phyloP scores from a whole-genome alignment of 1,139 yeast species.

The Starmera stellimalicola region DNA sequence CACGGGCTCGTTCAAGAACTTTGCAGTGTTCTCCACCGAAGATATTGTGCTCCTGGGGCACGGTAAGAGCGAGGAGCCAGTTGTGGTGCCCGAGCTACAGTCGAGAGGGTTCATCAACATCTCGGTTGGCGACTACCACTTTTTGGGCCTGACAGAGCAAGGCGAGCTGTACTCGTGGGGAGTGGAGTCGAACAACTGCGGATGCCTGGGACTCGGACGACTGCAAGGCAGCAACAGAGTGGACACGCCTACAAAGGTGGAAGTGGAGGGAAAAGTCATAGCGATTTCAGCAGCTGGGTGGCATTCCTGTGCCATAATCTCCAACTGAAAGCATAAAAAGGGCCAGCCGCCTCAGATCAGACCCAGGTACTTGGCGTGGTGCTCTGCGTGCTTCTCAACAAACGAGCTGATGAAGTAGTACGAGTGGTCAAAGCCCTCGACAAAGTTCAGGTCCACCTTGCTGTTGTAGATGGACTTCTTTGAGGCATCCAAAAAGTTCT shows the following conservation, averaged over 20 bases:
- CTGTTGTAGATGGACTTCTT: constrained; percentile 50
- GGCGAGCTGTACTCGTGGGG: constrained; percentile 73
- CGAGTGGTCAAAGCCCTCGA: constrained; percentile 85
- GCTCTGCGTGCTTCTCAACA: constrained; percentile 76
- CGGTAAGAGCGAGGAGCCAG: constrained; percentile 16
- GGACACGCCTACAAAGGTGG: constrained; percentile 34
- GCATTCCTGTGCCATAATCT: constrained; percentile 62
- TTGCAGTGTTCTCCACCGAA: constrained; percentile 45
- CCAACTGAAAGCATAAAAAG: not conserved
- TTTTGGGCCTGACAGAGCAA: constrained; percentile 46
- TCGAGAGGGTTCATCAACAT: constrained; percentile 43
- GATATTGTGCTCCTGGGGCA: constrained; percentile 41
- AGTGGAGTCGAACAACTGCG: constrained; percentile 49
- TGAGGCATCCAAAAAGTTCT: constrained; percentile 59
- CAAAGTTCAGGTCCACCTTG: constrained; percentile 50
- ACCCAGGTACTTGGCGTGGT: constrained; percentile 76
- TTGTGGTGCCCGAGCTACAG: constrained; percentile 30
- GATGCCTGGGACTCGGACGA: constrained; percentile 60
- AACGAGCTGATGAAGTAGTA: constrained; percentile 80
- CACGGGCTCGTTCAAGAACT: constrained; percentile 38
- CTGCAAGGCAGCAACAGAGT: constrained; percentile 22
- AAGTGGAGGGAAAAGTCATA: constrained; percentile 31
- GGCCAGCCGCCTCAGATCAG: constrained; percentile 17
- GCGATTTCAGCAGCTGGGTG: constrained; percentile 70
- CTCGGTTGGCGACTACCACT: constrained; percentile 70